Evolutionary conservation across 331 rosid genomes (phyloP).

Genomic region (Telfairia occidentalis): DNA sequence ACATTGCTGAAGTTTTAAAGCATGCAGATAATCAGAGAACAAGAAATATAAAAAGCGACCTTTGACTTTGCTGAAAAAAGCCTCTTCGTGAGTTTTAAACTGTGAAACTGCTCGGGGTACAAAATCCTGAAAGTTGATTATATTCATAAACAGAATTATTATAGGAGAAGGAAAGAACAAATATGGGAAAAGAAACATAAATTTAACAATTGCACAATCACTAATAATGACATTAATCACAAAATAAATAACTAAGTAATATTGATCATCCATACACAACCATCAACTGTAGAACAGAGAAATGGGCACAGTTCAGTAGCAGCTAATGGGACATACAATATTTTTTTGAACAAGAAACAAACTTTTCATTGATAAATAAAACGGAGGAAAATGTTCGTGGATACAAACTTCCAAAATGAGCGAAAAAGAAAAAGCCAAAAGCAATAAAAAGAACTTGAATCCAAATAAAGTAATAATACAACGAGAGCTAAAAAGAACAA

Average conservation of each 20-base stretch:
- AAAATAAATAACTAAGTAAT: too few relatives aligned
- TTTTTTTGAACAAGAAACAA: too few relatives aligned
- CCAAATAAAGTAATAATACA: too few relatives aligned
- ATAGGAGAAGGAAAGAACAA: background rate
- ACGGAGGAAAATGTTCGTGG: too few relatives aligned
- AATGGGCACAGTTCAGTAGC: background rate
- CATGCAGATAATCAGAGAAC: background rate
- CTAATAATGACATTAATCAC: background rate
- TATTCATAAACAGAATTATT: background rate
- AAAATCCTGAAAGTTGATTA: conserved; percentile 38
- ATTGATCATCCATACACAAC: background rate
- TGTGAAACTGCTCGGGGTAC: conserved; percentile 34
- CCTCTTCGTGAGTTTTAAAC: conserved; percentile 47
- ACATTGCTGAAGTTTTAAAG: background rate
- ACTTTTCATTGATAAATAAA: too few relatives aligned
- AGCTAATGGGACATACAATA: background rate
- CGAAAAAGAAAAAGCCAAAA: too few relatives aligned
- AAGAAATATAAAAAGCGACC: conserved; percentile 30
- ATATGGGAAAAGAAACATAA: too few relatives aligned
- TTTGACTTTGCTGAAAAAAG: conserved; percentile 44
- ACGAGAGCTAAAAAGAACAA: too few relatives aligned
- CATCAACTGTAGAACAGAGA: background rate
- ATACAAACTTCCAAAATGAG: too few relatives aligned
- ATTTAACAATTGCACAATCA: background rate
- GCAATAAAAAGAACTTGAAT: too few relatives aligned